Conservation (phyloP, 805 yeast genomes). For the Candida sonorensis region DNA sequence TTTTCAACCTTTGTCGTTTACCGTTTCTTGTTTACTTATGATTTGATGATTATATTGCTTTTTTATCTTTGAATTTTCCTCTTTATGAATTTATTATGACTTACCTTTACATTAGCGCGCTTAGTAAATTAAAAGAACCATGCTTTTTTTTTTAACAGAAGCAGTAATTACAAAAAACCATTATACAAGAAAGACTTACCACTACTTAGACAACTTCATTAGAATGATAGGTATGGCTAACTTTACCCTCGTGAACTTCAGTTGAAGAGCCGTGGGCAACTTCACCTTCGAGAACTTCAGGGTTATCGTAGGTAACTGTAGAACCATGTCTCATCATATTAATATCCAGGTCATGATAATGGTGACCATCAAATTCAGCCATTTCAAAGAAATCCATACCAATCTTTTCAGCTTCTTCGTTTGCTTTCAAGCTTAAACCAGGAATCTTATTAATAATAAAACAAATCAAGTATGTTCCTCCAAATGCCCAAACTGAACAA, state of each 20-base stretch:
- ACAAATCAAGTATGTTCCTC: constrained; percentile 36
- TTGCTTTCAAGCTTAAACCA: constrained; percentile 38
- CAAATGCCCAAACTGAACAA: constrained; percentile 38
- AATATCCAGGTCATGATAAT: constrained; percentile 13
- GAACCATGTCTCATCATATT: constrained; percentile 5
- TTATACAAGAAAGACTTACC: no score
- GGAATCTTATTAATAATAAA: constrained; percentile 45
- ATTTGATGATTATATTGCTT: no score
- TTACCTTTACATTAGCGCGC: no score
- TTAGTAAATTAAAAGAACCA: no score
- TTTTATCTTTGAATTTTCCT: no score
- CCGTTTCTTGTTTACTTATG: no score
- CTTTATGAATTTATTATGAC: no score
- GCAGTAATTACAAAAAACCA: no score
- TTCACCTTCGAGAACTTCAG: constrained; percentile 8
- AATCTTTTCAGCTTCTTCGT: constrained; percentile 40
- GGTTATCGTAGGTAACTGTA: constrained; percentile 7
- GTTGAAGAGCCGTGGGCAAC: constrained; percentile 11
- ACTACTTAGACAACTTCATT: constrained; percentile 16
- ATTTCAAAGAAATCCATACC: constrained; percentile 46
- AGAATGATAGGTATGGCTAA: constrained; percentile 7
- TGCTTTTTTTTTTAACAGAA: no score
- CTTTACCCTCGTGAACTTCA: constrained; percentile 14
- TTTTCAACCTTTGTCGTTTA: no score
- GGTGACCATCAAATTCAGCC: constrained; percentile 38